Evolutionary conservation across 441 rosid species (phyloP), one percentile per base, ranked within the genome.

Genomic region (Euphorbia corollata): DNA sequence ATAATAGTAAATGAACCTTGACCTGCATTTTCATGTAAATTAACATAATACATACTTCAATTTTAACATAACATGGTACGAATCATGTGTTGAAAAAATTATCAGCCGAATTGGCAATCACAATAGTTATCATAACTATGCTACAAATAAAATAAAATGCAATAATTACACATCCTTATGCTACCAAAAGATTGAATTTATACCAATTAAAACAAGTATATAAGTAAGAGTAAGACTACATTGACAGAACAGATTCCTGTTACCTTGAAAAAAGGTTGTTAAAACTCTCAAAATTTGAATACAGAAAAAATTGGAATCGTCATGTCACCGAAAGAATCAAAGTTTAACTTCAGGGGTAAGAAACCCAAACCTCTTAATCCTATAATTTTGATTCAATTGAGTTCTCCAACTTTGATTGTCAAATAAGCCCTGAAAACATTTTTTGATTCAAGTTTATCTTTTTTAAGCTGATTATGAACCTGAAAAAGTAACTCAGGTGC

Each of bases 41-140:
- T 20, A 5, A 58, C 27, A 18, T 16, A 65, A 39, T 57, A 62
- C 18, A 34, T 13, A 68, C 13, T 39, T 20, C 43, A 60, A 8
- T 45, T 50, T 61, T 51, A 51, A 50, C 47, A 73, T n/a, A 59
- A 75, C 13, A 54, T n/a, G 57, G 45, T 12, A 30, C 20, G 8
- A 32, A 32, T 41, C 2, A 41, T 36, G 6, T 51, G 23, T 16
- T 15, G 3, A 32, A 6, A 22, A 18, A 20, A 0, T 22, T 50
- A 20, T 20, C 39, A 24, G n/a, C 38, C 38, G 24, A 57, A 51
- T 51, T 18, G 10, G 6, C 2, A 51, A 36, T 61, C 34, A 62
- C 19, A 34, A 16, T 56, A 51, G 27, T 0, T 61, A 41, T 24
- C 67, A 53, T 22, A 38, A 38, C 1, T 36, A 3, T 38, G 54